A percentile compares a stretch with the other conserved stretches of the same genome.
Conservation (phyloP, 495 filamentous ascomycete genomes). For the Talaromyces borbonicus region DNA sequence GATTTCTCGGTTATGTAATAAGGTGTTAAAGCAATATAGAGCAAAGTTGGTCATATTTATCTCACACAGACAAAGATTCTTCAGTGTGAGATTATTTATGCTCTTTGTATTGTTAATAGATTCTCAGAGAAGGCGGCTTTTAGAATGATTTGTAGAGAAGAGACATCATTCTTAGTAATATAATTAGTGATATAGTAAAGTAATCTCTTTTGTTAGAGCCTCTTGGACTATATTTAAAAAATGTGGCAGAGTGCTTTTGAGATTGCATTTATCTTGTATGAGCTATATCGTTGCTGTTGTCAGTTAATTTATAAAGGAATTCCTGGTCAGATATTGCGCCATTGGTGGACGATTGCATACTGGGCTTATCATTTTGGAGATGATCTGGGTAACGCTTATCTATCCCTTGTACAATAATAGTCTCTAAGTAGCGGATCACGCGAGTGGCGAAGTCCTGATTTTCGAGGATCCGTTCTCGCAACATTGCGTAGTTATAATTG, state of each 20-base stretch:
- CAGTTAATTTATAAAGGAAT: no score
- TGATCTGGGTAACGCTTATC: not conserved
- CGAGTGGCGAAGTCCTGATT: conserved; percentile 6
- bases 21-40: not conserved
- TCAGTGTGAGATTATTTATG: no score
- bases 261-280: conserved; percentile 8
- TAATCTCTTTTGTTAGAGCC: conserved; percentile 9
- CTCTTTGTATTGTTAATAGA: conserved; percentile 7
- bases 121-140: conserved; percentile 4
- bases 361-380: not conserved
- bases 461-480: conserved; percentile 7
- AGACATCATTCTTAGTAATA: conserved; percentile 12
- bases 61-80: not conserved
- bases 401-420: conserved; percentile 8
- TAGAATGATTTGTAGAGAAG: conserved; percentile 4
- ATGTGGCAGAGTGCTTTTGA: conserved; percentile 9
- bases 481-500: conserved; percentile 7
- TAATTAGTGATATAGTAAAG: conserved; percentile 18
- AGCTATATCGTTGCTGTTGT: no score
- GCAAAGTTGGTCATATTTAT: conserved; percentile 1
- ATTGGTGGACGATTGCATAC: no score
- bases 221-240: conserved; percentile 13
- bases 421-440: conserved; percentile 8
- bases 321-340: no score
- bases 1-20: conserved; percentile 1